Conservation (phyloP, 1,284 basidiomycete species). For the Afroboletus lepidellus region DNA sequence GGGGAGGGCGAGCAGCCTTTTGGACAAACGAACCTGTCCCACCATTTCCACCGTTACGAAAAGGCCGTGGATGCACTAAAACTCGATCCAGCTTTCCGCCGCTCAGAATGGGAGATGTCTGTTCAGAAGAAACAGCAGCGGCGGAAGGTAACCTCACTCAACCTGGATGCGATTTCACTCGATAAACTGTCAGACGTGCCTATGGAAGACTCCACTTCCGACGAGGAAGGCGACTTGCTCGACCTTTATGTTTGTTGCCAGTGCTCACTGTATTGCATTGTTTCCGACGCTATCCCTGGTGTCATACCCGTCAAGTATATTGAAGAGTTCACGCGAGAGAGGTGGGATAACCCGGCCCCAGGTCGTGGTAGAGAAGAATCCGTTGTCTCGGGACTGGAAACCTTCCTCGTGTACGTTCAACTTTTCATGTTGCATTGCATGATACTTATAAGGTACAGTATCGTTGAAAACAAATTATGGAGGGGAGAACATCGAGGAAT, state of each 20-base stretch:
- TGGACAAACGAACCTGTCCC: constrained; percentile 58
- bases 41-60: constrained; percentile 75
- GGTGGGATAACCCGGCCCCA: constrained; percentile 39
- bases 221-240: constrained; percentile 56
- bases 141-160: constrained; percentile 41
- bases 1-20: constrained; percentile 47
- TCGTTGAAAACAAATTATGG: constrained; percentile 73
- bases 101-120: constrained; percentile 55
- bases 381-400: constrained; percentile 60
- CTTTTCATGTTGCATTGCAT: constrained; percentile 1
- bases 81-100: constrained; percentile 60
- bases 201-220: constrained; percentile 32
- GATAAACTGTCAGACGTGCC: constrained; percentile 36
- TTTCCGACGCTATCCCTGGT: constrained; percentile 66
- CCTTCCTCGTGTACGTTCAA: constrained; percentile 53
- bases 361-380: constrained; percentile 48
- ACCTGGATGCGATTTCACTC: constrained; percentile 27
- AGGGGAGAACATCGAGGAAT: constrained; percentile 60
- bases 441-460: constrained; percentile 40
- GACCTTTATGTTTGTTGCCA: constrained; percentile 82
- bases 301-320: constrained; percentile 59
- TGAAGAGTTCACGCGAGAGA: constrained; percentile 43
- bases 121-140: constrained; percentile 49
- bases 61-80: constrained; percentile 63
- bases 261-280: constrained; percentile 69